These are phyloP conservation scores for Byssoonygena ceratinophila DNA, from an alignment of 2,329 filamentous ascomycete genomes.

Conservation along the genomic window DNA sequence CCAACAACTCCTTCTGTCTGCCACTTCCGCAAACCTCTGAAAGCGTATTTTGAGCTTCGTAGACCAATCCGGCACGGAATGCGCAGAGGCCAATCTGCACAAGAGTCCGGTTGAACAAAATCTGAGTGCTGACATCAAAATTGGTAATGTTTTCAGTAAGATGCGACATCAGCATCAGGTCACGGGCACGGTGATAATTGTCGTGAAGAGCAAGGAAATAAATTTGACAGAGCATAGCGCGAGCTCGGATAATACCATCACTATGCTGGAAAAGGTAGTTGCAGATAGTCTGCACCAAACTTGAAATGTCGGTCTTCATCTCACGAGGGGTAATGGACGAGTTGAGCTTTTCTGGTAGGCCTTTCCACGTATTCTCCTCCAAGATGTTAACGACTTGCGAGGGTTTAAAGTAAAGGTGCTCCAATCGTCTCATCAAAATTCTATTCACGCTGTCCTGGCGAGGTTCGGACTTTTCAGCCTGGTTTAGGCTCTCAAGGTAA, in stretches of 20 bases:
- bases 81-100: conserved; percentile 97
- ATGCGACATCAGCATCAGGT: conserved; percentile 99
- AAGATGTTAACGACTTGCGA: conserved; percentile 85
- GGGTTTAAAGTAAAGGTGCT: conserved; percentile 99
- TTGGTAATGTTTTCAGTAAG: conserved; percentile 92
- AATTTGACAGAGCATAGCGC: conserved; percentile 96
- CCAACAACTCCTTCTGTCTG: conserved; percentile 92
- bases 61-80: conserved; percentile 92
- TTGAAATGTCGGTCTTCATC: conserved; percentile 55
- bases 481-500: conserved; percentile 74
- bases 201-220: conserved; percentile 97
- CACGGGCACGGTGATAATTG: conserved; percentile 92
- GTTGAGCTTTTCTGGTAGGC: conserved; percentile 57
- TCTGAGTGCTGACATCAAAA: conserved; percentile 95
- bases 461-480: conserved; percentile 53
- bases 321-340: conserved; percentile 70
- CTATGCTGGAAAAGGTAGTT: conserved; percentile 90
- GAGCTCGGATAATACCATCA: conserved; percentile 88
- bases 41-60: conserved; percentile 93
- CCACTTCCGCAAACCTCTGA: conserved; percentile 98
- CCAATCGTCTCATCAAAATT: conserved; percentile 81
- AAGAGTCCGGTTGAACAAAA: conserved; percentile 94
- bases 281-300: conserved; percentile 75
- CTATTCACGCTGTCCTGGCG: conserved; percentile 85
- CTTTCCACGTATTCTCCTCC: conserved; percentile 88